These are phyloP conservation scores for Purpureocillium lavendulum DNA, from an alignment of 2,329 filamentous ascomycete species.

Conservation along the genomic window DNA sequence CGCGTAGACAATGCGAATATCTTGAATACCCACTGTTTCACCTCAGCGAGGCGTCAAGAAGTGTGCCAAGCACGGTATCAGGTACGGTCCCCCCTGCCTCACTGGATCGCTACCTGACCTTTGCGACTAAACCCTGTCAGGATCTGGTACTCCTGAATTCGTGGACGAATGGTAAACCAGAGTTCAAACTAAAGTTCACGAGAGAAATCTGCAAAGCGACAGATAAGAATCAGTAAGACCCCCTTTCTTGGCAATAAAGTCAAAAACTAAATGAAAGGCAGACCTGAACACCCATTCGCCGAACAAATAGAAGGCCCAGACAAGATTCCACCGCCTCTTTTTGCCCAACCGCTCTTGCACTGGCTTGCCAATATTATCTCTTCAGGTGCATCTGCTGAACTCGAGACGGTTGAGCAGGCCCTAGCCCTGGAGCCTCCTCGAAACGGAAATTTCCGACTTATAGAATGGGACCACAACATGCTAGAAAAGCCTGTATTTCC, in stretches of 20 bases:
- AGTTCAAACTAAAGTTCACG: neutral
- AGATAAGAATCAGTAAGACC: neutral
- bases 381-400: neutral
- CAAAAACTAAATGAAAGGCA: neutral
- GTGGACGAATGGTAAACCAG: neutral
- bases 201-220: neutral
- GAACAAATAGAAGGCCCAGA: neutral
- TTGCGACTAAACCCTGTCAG: neutral
- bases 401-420: neutral
- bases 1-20: conserved; percentile 3
- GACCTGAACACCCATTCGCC: neutral
- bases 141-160: neutral
- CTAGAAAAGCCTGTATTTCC: neutral
- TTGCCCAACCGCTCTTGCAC: neutral
- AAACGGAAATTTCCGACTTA: neutral
- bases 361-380: neutral
- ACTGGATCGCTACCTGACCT: no score
- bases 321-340: neutral
- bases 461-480: neutral
- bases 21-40: conserved; percentile 4
- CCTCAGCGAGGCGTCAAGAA: conserved; percentile 3
- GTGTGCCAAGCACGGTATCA: conserved; percentile 4
- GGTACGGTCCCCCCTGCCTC: neutral
- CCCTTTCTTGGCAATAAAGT: neutral
- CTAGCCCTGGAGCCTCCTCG: neutral